These are phyloP conservation scores for Croton laevigatus DNA, from an alignment of 441 rosid species.

Conservation along the genomic window DNA sequence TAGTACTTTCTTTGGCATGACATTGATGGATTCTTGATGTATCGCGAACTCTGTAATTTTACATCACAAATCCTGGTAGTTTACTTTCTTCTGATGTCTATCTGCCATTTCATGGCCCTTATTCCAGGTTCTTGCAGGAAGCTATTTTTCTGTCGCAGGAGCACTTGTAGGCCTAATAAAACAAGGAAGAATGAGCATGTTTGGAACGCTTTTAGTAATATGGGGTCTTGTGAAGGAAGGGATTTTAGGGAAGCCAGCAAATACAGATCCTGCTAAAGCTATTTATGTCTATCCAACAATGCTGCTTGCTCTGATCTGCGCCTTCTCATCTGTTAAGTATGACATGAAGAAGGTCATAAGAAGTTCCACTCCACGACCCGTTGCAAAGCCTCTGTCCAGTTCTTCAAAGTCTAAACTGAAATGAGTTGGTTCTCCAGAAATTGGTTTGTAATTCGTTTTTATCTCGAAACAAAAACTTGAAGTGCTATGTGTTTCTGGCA, in stretches of 20 bases:
- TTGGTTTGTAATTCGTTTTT: neutral
- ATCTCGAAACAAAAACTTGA: neutral
- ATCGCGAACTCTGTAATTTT: neutral
- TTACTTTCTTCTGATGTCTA: neutral
- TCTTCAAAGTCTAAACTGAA: conserved; percentile 89
- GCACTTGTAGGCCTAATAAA: conserved; percentile 79
- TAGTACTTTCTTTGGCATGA: conserved; percentile 6
- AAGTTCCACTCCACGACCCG: conserved; percentile 60
- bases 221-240: conserved; percentile 99
- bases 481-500: neutral
- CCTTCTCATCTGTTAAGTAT: conserved; percentile 81
- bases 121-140: conserved; percentile 91
- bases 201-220: conserved; percentile 73
- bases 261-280: conserved; percentile 61
- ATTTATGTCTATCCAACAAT: conserved; percentile 88
- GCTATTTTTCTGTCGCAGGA: conserved; percentile 94
- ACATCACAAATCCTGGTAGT: neutral
- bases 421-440: conserved; percentile 32
- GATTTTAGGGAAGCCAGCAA: conserved; percentile 70
- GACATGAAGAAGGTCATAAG: conserved; percentile 68
- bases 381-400: conserved; percentile 75
- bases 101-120: conserved; percentile 14
- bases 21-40: neutral
- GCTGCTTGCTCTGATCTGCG: conserved; percentile 71
- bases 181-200: conserved; percentile 97